Evolutionary conservation across 73 alveolate genomes (phyloP), one percentile per base, ranked within the genome.

Genomic region (Stentor coeruleus): DNA sequence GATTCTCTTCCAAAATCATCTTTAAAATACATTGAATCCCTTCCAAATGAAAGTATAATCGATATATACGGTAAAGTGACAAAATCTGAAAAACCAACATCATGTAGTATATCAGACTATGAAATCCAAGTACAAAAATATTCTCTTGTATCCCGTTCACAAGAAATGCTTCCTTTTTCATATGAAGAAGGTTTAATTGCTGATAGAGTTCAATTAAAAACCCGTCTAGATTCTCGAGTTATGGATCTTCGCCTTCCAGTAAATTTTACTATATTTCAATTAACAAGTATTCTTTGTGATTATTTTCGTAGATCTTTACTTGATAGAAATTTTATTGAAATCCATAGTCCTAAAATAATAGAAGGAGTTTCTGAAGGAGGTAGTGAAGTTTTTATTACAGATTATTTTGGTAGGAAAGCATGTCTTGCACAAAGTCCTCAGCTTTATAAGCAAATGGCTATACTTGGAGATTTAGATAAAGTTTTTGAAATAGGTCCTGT

Each of bases 341-440:
- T 96, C 42, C 99, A 96, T 84, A 84, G 99, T 35, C 99, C 99
- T 2, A 96, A 96, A 85, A 85, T 96, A 76, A 93, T 96, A 55
- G 99, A 97, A 59, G 99, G 99, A 1, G 93, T 98, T 14, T 93
- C 98, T 35, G 99, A 96, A 92, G 99, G 99, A 37, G 99, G 99
- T 55, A 96, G 99, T 66, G 93, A 97, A 87, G 99, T 97, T 33
- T 97, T 97, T 87, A 97, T 95, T 74, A 88, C 94, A 60, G 92
- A 96, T 81, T 97, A 97, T 88, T 97, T 97, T 89, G 98, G 93
- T 38, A 77, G 90, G 85, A 97, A 89, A 73, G 99, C 99, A 3
- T 97, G 99, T 77, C 92, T 97, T 40, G 99, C 99, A 26, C 98
- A 97, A 95, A 93, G 99, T 49, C 99, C 99, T 3, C 97, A 97